Evolutionary conservation across 805 yeast genomes (phyloP), one percentile per base, ranked within the genome.

Genomic region (Millerago galiae): DNA sequence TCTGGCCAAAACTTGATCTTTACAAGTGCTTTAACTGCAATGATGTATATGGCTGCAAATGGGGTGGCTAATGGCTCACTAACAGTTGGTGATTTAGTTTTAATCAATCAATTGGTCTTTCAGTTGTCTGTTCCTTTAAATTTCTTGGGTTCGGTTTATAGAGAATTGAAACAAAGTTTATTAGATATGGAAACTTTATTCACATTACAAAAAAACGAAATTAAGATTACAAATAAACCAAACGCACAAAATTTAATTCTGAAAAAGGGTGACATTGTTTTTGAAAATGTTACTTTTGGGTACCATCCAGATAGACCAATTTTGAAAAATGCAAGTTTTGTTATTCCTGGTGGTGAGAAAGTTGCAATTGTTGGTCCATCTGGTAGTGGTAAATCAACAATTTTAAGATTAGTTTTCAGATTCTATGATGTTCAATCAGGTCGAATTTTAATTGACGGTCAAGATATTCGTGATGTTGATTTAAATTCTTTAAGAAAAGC

Each of bases 11-110:
- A 81, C 57, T 53, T 83, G 42, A 85, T 85, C 27, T 85, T 85
- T 65, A 86, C 97, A 0, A 64, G 85, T 33, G 98, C 99, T 2
- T 68, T 93, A 49, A 93, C 99, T 2, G 85, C 81, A 2, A 93
- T 93, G 95, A 93, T 93, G 99, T 93, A 86, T 61, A 82, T 93
- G 95, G 97, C 96, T 13, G 87, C 96, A 55, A 78, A 80, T 42
- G 98, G 98, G 24, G 93, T 93, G n/a, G 79, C 88, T 12, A 63
- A 75, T 3, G 96, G 96, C 0, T 62, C 77, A 1, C 67, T 93
- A 42, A 83, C 95, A 1, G 97, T 93, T 16, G 99, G 99, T 52
- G 99, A 93, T 60, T 70, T 93, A 56, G 98, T 93, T 16, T 70
- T 93, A 46, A 91, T 93, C 50, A 93, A 93, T 63, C 99, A 93